phyloP scores from a whole-genome alignment of 2,329 filamentous ascomycete species.

The Lithohypha guttulata region DNA sequence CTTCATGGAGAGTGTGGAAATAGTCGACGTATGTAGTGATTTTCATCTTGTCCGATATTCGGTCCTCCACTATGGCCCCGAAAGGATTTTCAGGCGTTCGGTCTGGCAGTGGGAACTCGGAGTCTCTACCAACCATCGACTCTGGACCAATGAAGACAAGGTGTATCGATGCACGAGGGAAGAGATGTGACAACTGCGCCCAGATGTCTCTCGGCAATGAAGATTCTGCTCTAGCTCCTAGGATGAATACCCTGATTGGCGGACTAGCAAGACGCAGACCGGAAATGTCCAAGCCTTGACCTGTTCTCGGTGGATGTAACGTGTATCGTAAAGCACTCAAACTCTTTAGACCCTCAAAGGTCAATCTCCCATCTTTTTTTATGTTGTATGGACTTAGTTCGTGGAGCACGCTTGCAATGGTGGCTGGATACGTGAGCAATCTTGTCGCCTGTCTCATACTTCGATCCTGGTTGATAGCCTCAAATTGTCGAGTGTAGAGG shows the following conservation, averaged over 20 bases:
- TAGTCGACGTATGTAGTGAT: conserved; percentile 97
- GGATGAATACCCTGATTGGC: conserved; percentile 80
- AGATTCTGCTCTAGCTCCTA: conserved; percentile 93
- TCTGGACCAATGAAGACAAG: conserved; percentile 92
- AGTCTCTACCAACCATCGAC: conserved; percentile 86
- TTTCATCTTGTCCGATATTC: conserved; percentile 80
- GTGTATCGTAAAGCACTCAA: conserved; percentile 88
- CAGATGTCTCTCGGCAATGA: conserved; percentile 88
- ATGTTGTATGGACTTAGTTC: conserved; percentile 89
- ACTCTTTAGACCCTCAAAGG: conserved; percentile 82
- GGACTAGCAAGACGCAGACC: conserved; percentile 75
- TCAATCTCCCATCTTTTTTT: conserved; percentile 63
- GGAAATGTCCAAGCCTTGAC: conserved; percentile 62
- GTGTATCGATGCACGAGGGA: conserved; percentile 83
- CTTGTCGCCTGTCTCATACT: conserved; percentile 87
- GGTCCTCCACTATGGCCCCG: conserved; percentile 85
- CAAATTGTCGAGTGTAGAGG: conserved; percentile 72
- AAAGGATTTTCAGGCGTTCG: conserved; percentile 81
- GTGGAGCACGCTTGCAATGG: conserved; percentile 81
- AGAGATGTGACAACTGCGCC: conserved; percentile 88
- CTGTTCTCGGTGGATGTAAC: conserved; percentile 73
- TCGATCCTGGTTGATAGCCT: conserved; percentile 81
- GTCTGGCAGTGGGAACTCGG: conserved; percentile 81
- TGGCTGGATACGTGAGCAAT: conserved; percentile 85
- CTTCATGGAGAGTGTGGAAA: conserved; percentile 90